Evolutionary conservation across 106 monocot species (phyloP).

Genomic region (Cymbidium sinense): DNA sequence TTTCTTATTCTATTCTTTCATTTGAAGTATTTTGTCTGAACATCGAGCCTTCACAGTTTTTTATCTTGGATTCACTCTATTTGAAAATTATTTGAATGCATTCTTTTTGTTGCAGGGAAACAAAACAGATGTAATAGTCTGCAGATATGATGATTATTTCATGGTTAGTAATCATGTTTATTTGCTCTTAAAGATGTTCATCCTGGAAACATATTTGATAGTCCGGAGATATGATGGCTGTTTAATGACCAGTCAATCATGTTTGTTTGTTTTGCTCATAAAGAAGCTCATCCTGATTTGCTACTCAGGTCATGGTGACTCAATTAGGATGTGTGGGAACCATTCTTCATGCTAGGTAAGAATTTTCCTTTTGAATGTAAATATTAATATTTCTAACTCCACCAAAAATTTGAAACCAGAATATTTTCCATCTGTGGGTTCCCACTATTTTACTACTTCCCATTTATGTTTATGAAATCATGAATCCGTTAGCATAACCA

Average conservation of each 20-base stretch:
- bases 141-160: conserved; percentile 67
- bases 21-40: not conserved
- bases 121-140: conserved; percentile 70
- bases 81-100: not conserved
- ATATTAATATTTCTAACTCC: not conserved
- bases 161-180: conserved; percentile 41
- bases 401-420: not conserved
- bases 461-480: not conserved
- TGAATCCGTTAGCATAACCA: not conserved
- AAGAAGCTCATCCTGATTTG: not conserved
- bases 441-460: not conserved
- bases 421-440: not conserved
- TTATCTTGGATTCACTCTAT: not conserved
- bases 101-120: conserved; percentile 49
- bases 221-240: conserved; percentile 57
- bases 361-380: not conserved
- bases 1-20: not conserved
- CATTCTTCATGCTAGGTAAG: conserved; percentile 76
- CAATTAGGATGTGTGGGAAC: conserved; percentile 90
- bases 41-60: not conserved
- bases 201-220: conserved; percentile 2
- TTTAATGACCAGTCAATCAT: conserved; percentile 42
- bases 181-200: not conserved
- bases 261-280: not conserved
- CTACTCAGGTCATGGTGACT: conserved; percentile 71